phyloP scores from a whole-genome alignment of 768 basidiomycete genomes.

The Tylopilus rubrobrunneus region DNA sequence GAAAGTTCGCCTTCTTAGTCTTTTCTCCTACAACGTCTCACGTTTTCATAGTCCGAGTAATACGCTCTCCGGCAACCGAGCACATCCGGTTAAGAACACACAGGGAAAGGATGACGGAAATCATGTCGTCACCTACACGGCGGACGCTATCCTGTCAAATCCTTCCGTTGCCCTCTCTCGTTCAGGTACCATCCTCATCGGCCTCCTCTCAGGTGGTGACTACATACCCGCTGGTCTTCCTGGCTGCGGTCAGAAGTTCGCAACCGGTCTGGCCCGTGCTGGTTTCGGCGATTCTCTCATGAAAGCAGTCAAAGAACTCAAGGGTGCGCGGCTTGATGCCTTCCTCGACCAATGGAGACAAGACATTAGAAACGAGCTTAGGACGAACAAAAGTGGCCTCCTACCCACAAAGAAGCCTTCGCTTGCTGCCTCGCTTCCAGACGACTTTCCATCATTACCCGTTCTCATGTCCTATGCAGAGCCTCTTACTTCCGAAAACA shows the following conservation, averaged over 20 bases:
- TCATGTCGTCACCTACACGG: constrained; percentile 45
- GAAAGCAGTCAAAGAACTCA: constrained; percentile 50
- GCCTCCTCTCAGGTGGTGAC: constrained; percentile 85
- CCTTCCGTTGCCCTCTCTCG: constrained; percentile 48
- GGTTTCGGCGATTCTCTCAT: constrained; percentile 74
- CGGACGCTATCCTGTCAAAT: constrained; percentile 40
- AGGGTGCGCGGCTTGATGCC: constrained; percentile 39
- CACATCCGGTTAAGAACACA: constrained; percentile 59
- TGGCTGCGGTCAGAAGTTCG: constrained; percentile 66
- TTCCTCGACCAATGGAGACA: constrained; percentile 66
- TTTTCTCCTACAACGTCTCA: constrained; percentile 1
- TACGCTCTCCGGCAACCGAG: constrained; percentile 67
- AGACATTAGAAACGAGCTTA: constrained; percentile 58
- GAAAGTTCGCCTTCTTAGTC: constrained; percentile 54
- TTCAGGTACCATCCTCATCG: constrained; percentile 77
- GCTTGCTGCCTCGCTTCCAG: constrained; percentile 60
- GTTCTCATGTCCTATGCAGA: constrained; percentile 74
- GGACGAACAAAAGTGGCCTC: constrained; percentile 61
- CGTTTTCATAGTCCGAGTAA: constrained; percentile 52
- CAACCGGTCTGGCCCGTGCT: constrained; percentile 74
- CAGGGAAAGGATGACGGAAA: constrained; percentile 73
- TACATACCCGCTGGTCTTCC: constrained; percentile 71
- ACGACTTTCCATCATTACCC: constrained; percentile 68
- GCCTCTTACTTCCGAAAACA: constrained; percentile 70
- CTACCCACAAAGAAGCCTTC: constrained; percentile 62